These are phyloP conservation scores for Corrigiola litoralis DNA, from an alignment of 179 eudicot genomes.

Conservation along the genomic window DNA sequence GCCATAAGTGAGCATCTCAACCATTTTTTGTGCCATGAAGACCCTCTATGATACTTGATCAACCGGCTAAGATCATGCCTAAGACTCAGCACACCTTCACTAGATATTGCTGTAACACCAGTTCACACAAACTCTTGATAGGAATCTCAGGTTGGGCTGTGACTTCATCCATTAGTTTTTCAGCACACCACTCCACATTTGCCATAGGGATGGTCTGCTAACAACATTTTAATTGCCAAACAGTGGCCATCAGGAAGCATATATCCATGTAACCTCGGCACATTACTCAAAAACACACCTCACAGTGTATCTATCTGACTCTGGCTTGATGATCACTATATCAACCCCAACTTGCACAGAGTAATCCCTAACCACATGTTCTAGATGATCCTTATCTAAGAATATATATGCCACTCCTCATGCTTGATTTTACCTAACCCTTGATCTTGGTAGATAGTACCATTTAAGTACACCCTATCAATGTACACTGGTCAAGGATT, in stretches of 20 bases:
- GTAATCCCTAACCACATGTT: neutral
- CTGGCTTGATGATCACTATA: neutral
- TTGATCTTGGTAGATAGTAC: neutral
- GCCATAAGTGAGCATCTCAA: too few relatives aligned
- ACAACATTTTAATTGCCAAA: neutral
- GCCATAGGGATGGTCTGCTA: neutral
- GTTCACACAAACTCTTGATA: neutral
- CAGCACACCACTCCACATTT: neutral
- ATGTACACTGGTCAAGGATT: too few relatives aligned
- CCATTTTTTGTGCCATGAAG: too few relatives aligned
- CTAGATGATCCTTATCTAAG: neutral
- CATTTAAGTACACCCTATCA: neutral
- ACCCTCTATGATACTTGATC: too few relatives aligned
- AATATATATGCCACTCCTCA: neutral
- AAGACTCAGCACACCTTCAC: too few relatives aligned
- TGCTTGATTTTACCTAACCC: neutral
- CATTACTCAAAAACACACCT: neutral
- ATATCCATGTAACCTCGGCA: neutral
- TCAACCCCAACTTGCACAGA: neutral
- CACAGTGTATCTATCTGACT: neutral
- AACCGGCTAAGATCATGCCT: too few relatives aligned
- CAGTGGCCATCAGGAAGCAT: neutral
- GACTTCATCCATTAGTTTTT: neutral
- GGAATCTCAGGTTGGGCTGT: neutral
- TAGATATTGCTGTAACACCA: too few relatives aligned